Evolutionary conservation across 306 rosid genomes (phyloP).

Genomic region (Citrullus mucosospermus): DNA sequence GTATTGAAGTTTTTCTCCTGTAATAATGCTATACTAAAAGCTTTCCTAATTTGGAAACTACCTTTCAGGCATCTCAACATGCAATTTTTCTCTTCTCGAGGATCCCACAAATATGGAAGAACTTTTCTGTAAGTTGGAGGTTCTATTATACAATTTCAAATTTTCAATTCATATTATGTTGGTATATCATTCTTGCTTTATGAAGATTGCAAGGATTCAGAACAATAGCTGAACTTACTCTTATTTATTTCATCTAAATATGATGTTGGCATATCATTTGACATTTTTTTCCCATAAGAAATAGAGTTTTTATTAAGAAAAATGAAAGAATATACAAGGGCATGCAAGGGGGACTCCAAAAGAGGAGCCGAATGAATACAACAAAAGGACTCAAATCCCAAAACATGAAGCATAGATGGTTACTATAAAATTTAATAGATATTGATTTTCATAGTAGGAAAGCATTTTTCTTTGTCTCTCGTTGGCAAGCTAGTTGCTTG

Average conservation of each 20-base stretch:
- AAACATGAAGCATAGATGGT: not conserved
- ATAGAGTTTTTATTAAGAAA: not conserved
- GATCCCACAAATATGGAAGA: constrained; percentile 92
- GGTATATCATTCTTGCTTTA: not conserved
- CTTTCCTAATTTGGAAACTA: constrained; percentile 20
- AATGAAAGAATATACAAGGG: not conserved
- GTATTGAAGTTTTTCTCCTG: not conserved
- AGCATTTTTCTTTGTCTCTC: not conserved
- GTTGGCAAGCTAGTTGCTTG: not conserved
- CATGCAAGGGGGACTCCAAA: not conserved
- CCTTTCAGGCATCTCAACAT: constrained; percentile 85
- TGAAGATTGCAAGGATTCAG: not conserved
- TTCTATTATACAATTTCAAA: not conserved
- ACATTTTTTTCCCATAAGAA: not conserved
- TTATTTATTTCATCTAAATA: not conserved
- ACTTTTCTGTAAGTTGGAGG: constrained; percentile 69
- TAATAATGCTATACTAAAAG: not conserved
- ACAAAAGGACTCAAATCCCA: not conserved
- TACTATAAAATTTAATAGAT: no score
- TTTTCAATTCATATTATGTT: not conserved
- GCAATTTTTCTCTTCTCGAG: constrained; percentile 80
- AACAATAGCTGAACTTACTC: not conserved
- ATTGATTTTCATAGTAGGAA: not conserved
- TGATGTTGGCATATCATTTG: no score
- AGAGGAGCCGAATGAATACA: not conserved